These are phyloP conservation scores for Phytophthora syringae DNA, from an alignment of 352 stramenopile species.

Conservation along the genomic window DNA sequence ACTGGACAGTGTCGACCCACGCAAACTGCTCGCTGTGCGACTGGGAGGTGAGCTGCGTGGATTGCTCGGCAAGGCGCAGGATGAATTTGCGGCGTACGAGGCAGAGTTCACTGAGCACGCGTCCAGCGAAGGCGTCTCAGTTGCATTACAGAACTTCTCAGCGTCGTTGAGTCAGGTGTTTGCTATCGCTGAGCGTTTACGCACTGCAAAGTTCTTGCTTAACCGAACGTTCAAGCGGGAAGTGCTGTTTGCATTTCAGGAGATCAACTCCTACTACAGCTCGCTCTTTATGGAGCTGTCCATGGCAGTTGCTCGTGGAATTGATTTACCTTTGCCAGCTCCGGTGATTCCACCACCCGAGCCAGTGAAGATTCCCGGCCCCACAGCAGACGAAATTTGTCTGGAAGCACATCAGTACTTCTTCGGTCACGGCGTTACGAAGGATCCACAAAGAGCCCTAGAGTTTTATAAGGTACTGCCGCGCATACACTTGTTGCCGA, in stretches of 20 bases:
- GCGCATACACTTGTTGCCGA: not conserved
- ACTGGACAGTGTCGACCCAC: conserved; percentile 66
- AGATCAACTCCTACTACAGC: conserved; percentile 89
- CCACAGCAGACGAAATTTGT: conserved; percentile 41
- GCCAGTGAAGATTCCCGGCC: conserved; percentile 16
- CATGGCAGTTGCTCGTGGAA: conserved; percentile 66
- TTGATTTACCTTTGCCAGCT: conserved; percentile 58
- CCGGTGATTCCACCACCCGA: conserved; percentile 29
- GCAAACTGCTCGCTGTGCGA: conserved; percentile 67
- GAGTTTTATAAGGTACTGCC: conserved; percentile 59
- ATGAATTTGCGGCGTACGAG: conserved; percentile 78
- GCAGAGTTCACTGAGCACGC: conserved; percentile 63
- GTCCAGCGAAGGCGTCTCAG: conserved; percentile 55
- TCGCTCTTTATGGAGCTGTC: conserved; percentile 85
- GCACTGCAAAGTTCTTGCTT: conserved; percentile 71
- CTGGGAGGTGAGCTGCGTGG: conserved; percentile 78
- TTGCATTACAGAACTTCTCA: conserved; percentile 81
- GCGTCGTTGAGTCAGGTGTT: conserved; percentile 66
- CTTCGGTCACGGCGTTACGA: conserved; percentile 59
- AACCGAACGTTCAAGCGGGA: conserved; percentile 83
- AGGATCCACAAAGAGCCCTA: conserved; percentile 49
- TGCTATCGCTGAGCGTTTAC: conserved; percentile 58
- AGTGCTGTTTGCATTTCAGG: conserved; percentile 82
- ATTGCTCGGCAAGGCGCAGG: conserved; percentile 77
- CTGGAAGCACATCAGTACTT: conserved; percentile 70